phyloP scores from a whole-genome alignment of 2,329 filamentous ascomycete species.

The Cercospora zeae-maydis region DNA sequence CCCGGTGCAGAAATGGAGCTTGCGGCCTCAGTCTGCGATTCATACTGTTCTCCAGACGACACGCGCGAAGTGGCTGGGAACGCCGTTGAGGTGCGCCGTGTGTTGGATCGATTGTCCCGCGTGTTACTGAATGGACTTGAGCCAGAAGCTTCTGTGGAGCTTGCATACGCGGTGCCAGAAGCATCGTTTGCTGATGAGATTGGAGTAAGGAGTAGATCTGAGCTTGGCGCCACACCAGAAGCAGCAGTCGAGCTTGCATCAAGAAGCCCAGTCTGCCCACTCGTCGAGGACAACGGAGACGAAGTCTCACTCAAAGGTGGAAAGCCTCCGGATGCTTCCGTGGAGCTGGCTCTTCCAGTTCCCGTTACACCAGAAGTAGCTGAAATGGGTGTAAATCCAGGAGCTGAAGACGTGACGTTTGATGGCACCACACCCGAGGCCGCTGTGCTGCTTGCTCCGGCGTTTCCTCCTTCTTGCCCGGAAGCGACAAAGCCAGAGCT shows the following conservation, averaged over 20 bases:
- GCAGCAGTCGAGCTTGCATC: constrained; percentile 15
- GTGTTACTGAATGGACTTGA: constrained; percentile 11
- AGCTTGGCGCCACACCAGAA: constrained; percentile 12
- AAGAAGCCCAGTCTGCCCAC: constrained; percentile 9
- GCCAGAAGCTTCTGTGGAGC: constrained; percentile 11
- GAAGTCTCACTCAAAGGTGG: not conserved
- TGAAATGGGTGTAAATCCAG: constrained; percentile 12
- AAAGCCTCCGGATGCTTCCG: constrained; percentile 9
- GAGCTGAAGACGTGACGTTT: constrained; percentile 1
- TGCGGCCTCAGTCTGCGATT: not conserved
- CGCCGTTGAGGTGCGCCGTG: not conserved
- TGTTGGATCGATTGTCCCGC: constrained; percentile 11
- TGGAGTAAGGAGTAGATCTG: constrained; percentile 8
- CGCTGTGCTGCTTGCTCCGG: constrained; percentile 18
- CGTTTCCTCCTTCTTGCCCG: constrained; percentile 18
- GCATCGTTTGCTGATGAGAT: constrained; percentile 11
- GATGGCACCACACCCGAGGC: constrained; percentile 15
- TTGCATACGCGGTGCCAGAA: constrained; percentile 10
- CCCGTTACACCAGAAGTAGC: constrained; percentile 12
- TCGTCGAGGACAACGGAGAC: constrained; percentile 15
- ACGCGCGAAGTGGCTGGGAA: not conserved
- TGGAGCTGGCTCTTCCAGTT: constrained; percentile 8
- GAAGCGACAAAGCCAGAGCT: constrained; percentile 25
- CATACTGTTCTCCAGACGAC: not conserved
- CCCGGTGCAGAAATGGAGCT: not conserved